Conservation (phyloP, 768 basidiomycete genomes). For the Auricularia sp. region DNA sequence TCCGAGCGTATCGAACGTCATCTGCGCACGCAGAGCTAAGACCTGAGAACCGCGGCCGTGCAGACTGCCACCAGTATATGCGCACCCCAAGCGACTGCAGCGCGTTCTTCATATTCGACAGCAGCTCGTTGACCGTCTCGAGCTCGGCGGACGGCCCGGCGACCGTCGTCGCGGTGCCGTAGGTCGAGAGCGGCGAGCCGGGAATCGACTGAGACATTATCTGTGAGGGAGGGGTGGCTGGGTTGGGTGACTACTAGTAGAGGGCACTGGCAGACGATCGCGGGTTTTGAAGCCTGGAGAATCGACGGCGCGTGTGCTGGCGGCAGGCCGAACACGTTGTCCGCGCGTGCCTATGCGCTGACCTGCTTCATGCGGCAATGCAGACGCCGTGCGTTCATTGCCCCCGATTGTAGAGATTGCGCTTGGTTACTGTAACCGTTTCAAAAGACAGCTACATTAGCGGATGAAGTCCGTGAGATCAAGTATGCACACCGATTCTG, state of each 20-base stretch:
- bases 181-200: not conserved
- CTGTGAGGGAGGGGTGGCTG: not conserved
- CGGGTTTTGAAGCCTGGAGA: not conserved
- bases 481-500: no score
- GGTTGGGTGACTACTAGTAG: not conserved
- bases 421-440: no score
- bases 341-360: not conserved
- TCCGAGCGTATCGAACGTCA: conserved; percentile 35
- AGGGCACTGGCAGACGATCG: not conserved
- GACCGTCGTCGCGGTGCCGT: conserved; percentile 6
- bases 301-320: not conserved
- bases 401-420: no score
- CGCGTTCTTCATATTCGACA: conserved; percentile 20
- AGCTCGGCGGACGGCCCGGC: conserved; percentile 10
- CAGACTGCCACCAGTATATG: no score
- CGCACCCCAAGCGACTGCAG: conserved; percentile 25
- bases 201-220: not conserved
- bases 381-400: no score
- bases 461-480: no score
- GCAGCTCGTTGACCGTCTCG: conserved; percentile 18
- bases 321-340: not conserved
- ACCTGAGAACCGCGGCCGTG: no score
- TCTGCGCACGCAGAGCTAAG: no score
- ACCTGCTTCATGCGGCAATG: no score
- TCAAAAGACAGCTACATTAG: no score